A percentile compares a stretch with the other conserved stretches of the same genome.
Evolutionary conservation across 352 stramenopile genomes (phyloP).

Genomic region (Pythium oligandrum): DNA sequence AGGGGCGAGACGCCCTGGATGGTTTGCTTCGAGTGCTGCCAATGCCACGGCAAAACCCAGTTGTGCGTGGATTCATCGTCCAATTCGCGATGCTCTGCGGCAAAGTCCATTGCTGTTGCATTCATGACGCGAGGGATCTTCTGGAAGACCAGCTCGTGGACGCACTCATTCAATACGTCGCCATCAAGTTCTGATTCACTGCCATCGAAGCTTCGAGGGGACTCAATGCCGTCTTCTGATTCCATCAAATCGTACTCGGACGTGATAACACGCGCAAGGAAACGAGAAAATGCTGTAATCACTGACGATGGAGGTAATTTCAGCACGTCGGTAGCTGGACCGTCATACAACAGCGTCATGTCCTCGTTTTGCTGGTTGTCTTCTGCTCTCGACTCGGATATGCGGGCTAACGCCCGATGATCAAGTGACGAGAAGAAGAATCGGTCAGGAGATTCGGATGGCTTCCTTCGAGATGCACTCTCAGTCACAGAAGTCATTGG

Average conservation of each 20-base stretch:
- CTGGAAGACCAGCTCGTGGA: conserved; percentile 20
- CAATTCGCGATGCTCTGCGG: no score
- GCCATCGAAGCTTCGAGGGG: no score
- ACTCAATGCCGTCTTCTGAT: neutral
- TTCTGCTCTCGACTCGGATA: no score
- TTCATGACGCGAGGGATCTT: conserved; percentile 4
- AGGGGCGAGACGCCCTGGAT: conserved; percentile 12
- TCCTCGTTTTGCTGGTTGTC: neutral
- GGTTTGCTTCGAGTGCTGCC: conserved; percentile 20
- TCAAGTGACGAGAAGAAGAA: conserved; percentile 4
- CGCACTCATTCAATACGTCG: conserved; percentile 11
- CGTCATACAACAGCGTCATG: neutral
- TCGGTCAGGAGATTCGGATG: conserved; percentile 1
- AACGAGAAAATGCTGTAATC: conserved; percentile 16
- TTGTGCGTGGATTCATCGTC: neutral
- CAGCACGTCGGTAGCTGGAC: conserved; percentile 5
- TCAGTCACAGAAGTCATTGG: neutral
- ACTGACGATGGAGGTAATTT: conserved; percentile 15
- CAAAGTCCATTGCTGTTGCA: conserved; percentile 9
- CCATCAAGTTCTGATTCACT: conserved; percentile 7
- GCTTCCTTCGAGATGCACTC: conserved; percentile 5
- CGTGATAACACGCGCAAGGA: conserved; percentile 15
- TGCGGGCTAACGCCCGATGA: no score
- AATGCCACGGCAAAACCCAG: conserved; percentile 18
- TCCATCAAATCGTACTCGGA: conserved; percentile 18